Conservation (phyloP, 768 basidiomycete species). For the Leucocoprinus birnbaumii region DNA sequence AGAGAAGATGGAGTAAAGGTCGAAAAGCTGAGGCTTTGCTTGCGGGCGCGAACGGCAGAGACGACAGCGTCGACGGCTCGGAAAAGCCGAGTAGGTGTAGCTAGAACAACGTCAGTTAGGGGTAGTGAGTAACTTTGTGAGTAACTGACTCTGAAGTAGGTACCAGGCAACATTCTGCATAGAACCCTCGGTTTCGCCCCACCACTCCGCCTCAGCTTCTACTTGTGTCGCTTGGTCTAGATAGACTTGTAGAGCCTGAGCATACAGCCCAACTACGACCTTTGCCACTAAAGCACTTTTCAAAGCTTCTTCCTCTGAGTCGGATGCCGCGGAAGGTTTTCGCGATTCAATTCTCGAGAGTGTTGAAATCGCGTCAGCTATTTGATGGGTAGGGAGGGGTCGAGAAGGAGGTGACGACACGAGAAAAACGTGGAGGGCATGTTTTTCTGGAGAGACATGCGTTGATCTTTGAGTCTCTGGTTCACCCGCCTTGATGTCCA, state of each 20-base stretch:
- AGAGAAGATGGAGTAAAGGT: conserved; percentile 46
- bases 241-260: conserved; percentile 60
- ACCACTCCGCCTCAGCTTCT: conserved; percentile 83
- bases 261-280: conserved; percentile 57
- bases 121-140: not conserved
- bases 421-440: conserved; percentile 35
- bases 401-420: conserved; percentile 29
- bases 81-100: conserved; percentile 40
- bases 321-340: conserved; percentile 8
- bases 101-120: conserved; percentile 27
- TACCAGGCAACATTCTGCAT: conserved; percentile 53
- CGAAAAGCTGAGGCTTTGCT: conserved; percentile 44
- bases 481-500: not conserved
- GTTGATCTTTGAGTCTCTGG: not conserved
- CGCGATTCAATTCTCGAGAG: conserved; percentile 21
- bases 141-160: conserved; percentile 72
- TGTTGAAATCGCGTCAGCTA: conserved; percentile 22
- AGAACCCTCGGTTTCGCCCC: conserved; percentile 71
- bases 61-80: conserved; percentile 37
- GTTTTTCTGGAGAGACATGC: conserved; percentile 17
- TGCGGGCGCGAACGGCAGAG: conserved; percentile 36
- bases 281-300: conserved; percentile 43
- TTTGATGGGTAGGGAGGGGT: conserved; percentile 22
- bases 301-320: conserved; percentile 35
- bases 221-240: conserved; percentile 65